Conservation (phyloP, 768 basidiomycete genomes). For the Leccinum ochraceum region DNA sequence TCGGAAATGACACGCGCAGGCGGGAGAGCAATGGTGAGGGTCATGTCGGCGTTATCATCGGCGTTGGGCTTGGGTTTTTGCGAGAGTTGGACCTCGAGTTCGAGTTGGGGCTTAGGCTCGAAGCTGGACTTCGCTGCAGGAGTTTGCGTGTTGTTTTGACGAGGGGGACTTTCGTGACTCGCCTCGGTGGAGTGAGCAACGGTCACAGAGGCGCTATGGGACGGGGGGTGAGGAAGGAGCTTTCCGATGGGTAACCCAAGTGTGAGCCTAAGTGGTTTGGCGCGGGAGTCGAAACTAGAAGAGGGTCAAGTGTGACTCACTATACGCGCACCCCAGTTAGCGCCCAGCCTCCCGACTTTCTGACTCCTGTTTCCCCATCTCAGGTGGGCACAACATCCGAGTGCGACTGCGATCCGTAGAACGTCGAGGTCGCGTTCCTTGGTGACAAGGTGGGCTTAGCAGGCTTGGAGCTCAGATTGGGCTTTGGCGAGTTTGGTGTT, state of each 20-base stretch:
- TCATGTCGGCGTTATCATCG: slow-evolving; percentile 6
- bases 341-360: background rate
- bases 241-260: slow-evolving; percentile 43
- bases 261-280: background rate
- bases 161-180: slow-evolving; percentile 13
- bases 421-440: slow-evolving; percentile 62
- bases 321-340: slow-evolving; percentile 1
- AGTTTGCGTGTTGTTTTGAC: too few relatives aligned
- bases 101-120: too few relatives aligned
- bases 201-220: slow-evolving; percentile 25
- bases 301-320: background rate
- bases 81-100: too few relatives aligned
- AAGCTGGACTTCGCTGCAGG: background rate
- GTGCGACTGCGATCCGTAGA: slow-evolving; percentile 24
- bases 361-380: slow-evolving; percentile 63
- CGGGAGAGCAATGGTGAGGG: slow-evolving; percentile 18
- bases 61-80: too few relatives aligned
- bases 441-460: slow-evolving; percentile 31
- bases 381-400: slow-evolving; percentile 58
- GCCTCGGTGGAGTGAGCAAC: slow-evolving; percentile 20
- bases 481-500: too few relatives aligned
- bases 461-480: too few relatives aligned
- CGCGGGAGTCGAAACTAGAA: slow-evolving; percentile 6
- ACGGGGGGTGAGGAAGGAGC: slow-evolving; percentile 47
- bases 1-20: slow-evolving; percentile 32